Evolutionary conservation across 2,329 filamentous ascomycete species (phyloP), one percentile per base, ranked within the genome.

Genomic region (Pezicula neosporulosa): DNA sequence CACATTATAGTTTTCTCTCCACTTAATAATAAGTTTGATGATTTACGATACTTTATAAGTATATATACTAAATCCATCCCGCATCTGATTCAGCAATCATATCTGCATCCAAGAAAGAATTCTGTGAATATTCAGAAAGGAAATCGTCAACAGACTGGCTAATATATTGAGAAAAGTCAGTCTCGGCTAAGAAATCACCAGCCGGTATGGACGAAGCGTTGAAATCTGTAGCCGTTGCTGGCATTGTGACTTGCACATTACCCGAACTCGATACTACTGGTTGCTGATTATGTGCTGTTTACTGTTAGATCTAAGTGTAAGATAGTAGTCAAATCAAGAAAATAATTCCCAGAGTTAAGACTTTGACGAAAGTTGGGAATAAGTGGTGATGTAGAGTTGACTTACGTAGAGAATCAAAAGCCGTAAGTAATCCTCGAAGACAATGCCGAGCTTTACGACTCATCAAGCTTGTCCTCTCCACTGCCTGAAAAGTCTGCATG

Each of bases 401-500:
- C 44, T 46, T 46, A 46, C 44, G 12, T 9, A 46, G 16, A 21
- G 44, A 12, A 12, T 46, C 24, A 36, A 46, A 46, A 19, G 35
- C 44, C 6, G 19, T 18, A 15, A 46, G 16, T 30, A 46, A 46
- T 27, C 44, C 44, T 12, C 15, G 19, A 41, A 59, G 13, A 15
- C 50, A 57, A 21, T 51, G 56, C 16, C 53, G 46, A 8, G 55
- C 56, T 41, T 57, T 59, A 24, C 43, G 13, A 21, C 56, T 59
- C 56, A 59, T 59, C 41, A 59, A 50, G 36, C 56, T 59, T 4
- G 54, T 49, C 19, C 55, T 48, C 12, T 54, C 55, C 6, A 59
- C 47, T 0, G 44, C 19, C 3, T 38, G 30, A 12, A 59, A 21
- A 6, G 42, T 57, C 3, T 52, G 33, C 1, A 57, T 24, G 21